Evolutionary conservation across 2,329 filamentous ascomycete genomes (phyloP).

Genomic region (Fusarium miscanthi): DNA sequence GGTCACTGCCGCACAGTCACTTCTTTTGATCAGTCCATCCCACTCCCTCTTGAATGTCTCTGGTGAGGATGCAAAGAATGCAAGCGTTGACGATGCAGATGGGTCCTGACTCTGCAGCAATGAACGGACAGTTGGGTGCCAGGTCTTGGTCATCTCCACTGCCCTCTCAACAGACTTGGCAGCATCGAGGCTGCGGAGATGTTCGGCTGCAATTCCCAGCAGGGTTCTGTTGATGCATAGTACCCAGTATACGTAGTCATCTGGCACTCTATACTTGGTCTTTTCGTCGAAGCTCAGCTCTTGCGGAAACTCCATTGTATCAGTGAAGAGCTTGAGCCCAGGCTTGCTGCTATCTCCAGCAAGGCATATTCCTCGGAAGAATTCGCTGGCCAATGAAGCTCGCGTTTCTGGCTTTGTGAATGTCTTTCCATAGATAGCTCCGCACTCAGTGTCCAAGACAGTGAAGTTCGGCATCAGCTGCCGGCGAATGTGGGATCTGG

Average conservation of each 20-base stretch:
- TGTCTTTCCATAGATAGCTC: background rate
- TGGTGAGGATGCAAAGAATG: background rate
- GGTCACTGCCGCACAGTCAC: background rate
- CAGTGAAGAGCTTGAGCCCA: background rate
- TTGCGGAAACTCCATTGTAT: background rate
- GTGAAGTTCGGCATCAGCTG: background rate
- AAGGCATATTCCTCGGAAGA: background rate
- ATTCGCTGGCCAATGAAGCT: background rate
- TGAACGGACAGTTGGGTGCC: background rate
- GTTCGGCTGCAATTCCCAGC: background rate
- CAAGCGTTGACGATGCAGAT: background rate
- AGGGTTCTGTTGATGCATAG: background rate
- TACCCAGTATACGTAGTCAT: background rate
- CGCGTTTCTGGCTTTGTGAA: accelerated
- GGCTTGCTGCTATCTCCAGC: background rate
- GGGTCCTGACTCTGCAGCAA: background rate
- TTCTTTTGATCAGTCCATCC: accelerated
- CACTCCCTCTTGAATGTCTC: background rate
- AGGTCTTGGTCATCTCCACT: background rate
- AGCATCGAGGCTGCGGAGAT: background rate
- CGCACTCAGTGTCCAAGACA: background rate
- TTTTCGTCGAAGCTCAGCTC: background rate
- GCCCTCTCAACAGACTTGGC: background rate
- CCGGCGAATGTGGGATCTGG: background rate
- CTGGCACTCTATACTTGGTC: accelerated